phyloP scores from a whole-genome alignment of 306 rosid species.

The Prunus kanzakura region DNA sequence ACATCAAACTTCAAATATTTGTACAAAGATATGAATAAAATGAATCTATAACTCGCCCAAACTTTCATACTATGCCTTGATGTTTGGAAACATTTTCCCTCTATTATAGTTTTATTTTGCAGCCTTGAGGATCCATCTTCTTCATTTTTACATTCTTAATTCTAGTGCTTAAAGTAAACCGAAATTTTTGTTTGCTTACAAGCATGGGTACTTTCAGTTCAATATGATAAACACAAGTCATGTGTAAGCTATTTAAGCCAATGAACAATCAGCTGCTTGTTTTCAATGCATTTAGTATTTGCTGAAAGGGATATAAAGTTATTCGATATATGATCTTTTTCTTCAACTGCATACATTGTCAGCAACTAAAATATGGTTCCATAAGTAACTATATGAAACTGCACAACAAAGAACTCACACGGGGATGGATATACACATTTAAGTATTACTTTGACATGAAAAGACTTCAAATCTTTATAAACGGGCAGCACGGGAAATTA shows the following conservation, averaged over 20 bases:
- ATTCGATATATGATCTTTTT: background rate
- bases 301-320: background rate
- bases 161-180: background rate
- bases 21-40: background rate
- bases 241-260: background rate
- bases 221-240: background rate
- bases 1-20: background rate
- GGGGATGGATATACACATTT: background rate
- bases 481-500: background rate
- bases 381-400: background rate
- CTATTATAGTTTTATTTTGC: background rate
- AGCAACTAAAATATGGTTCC: background rate
- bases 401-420: background rate
- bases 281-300: background rate
- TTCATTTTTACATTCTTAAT: background rate
- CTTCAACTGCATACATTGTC: background rate
- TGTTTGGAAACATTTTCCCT: background rate
- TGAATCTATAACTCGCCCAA: background rate
- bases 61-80: background rate
- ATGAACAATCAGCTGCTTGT: background rate
- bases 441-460: background rate
- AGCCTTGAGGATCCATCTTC: background rate
- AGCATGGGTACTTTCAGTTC: background rate
- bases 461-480: background rate
- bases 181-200: background rate